These are phyloP conservation scores for Sporothrix phasma DNA, from an alignment of 2,329 filamentous ascomycete species.

Conservation along the genomic window DNA sequence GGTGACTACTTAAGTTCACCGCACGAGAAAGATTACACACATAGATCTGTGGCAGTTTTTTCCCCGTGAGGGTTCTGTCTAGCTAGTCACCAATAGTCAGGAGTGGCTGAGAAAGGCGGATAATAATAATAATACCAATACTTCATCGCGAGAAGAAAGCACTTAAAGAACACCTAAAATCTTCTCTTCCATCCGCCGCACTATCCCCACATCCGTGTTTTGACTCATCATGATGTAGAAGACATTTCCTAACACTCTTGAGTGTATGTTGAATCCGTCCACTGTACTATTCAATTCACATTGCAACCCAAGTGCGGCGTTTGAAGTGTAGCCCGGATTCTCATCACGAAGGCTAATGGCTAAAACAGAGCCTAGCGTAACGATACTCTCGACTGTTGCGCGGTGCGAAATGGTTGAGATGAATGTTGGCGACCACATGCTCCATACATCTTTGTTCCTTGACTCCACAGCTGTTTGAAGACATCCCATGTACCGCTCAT, in stretches of 20 bases:
- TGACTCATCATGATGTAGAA: slow-evolving; percentile 5
- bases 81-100: too few species aligned
- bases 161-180: too few species aligned
- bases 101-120: too few species aligned
- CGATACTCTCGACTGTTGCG: slow-evolving; percentile 51
- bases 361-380: slow-evolving; percentile 66
- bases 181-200: neutral
- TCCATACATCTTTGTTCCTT: neutral
- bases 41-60: too few species aligned
- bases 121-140: too few species aligned
- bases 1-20: too few species aligned
- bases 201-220: neutral
- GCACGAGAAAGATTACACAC: too few species aligned
- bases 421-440: slow-evolving; percentile 50
- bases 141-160: too few species aligned
- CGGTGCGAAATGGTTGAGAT: slow-evolving; percentile 47
- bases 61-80: too few species aligned
- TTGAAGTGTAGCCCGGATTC: neutral
- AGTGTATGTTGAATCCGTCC: neutral
- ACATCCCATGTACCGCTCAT: slow-evolving; percentile 44
- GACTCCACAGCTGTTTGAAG: slow-evolving; percentile 31
- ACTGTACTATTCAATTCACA: neutral
- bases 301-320: neutral
- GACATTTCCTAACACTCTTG: slow-evolving; percentile 2
- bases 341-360: slow-evolving; percentile 28